Conservation (phyloP, 306 rosid species). For the Quillaja saponaria region DNA sequence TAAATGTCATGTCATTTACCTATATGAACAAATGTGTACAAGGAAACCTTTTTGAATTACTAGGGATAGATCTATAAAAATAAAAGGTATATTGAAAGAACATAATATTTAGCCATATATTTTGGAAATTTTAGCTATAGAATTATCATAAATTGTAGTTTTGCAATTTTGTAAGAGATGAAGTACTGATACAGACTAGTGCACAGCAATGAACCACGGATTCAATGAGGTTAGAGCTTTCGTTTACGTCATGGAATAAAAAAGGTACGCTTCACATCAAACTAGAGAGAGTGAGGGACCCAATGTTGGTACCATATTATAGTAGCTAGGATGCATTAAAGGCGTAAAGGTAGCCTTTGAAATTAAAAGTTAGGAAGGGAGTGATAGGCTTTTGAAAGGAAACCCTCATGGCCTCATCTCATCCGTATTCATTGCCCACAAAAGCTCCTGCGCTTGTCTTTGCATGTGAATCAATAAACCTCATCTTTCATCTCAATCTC, state of each 20-base stretch:
- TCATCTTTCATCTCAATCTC: neutral
- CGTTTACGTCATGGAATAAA: constrained; percentile 15
- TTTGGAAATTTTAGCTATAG: too few relatives aligned
- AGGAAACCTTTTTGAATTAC: neutral
- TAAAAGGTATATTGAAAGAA: too few relatives aligned
- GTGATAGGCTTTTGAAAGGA: constrained; percentile 49
- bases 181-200: neutral
- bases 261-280: constrained; percentile 14
- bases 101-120: neutral
- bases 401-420: constrained; percentile 13
- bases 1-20: too few relatives aligned
- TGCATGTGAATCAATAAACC: constrained; percentile 54
- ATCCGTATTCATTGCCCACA: constrained; percentile 7
- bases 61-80: neutral
- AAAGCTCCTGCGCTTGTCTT: too few relatives aligned
- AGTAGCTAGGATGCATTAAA: constrained; percentile 40
- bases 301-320: too few relatives aligned
- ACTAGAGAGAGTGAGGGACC: too few relatives aligned
- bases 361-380: constrained; percentile 32
- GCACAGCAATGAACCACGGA: neutral
- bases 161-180: too few relatives aligned
- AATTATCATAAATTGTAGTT: too few relatives aligned
- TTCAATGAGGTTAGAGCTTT: neutral
- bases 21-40: too few relatives aligned
- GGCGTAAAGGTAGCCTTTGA: constrained; percentile 43